phyloP scores from a whole-genome alignment of 1,139 yeast genomes.

The Nadsonia commutata region DNA sequence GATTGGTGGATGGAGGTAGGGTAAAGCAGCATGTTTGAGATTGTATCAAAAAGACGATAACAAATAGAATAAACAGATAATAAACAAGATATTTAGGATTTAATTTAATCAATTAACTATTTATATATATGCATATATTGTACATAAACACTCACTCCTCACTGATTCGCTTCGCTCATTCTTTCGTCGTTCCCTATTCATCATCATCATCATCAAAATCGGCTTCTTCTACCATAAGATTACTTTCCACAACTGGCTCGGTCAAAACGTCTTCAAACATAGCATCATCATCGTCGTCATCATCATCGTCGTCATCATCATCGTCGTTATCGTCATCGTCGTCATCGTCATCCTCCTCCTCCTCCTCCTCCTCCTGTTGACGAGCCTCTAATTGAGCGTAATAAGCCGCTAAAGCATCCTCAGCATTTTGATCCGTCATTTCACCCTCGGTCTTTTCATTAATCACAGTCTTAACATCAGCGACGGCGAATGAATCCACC shows the following conservation, averaged over 20 bases:
- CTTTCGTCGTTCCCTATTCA: conserved; percentile 4
- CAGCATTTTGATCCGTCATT: conserved; percentile 45
- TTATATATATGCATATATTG: no score
- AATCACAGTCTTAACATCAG: conserved; percentile 8
- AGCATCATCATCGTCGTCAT: conserved; percentile 38
- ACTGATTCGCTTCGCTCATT: no score
- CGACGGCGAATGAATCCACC: conserved; percentile 11
- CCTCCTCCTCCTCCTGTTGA: conserved; percentile 41
- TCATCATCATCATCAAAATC: conserved; percentile 11
- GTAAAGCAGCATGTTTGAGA: no score
- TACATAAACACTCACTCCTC: no score
- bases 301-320: conserved; percentile 48
- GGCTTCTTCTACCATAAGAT: conserved; percentile 7
- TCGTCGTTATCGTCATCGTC: conserved; percentile 45
- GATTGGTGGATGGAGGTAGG: no score
- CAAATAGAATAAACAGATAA: no score
- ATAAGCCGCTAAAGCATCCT: conserved; percentile 67
- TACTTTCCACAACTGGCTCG: conserved; percentile 17
- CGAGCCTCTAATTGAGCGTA: conserved; percentile 56
- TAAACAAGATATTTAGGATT: no score
- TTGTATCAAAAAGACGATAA: no score
- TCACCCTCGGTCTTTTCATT: conserved; percentile 21
- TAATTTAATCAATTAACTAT: no score
- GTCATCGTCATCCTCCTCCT: conserved; percentile 26
- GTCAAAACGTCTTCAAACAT: conserved; percentile 32